Base-by-base conservation (phyloP, 805 yeast genomes). In the Candida methanosorbosa region DNA sequence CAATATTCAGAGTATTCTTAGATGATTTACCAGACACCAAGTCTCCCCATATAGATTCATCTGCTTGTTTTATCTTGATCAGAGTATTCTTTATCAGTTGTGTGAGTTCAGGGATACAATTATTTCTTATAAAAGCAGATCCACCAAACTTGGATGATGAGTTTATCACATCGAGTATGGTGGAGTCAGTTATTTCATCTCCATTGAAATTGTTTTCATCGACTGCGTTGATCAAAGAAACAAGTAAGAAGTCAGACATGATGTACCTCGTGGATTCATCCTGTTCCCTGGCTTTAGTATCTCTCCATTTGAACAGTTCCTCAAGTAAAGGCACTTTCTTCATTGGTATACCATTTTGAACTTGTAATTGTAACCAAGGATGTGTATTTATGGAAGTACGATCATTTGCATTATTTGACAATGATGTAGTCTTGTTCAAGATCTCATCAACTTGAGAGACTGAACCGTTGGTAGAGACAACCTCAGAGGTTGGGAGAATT, bases 181-280 rank as follows among this genome's bases (percentile, higher is more conserved):
- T 59, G 0, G 75, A 57, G 36, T 74, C 78, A 0, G 70, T 66
- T 4, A 96, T 94, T 8, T 66, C 58, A 25, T 40, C 45, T 18
- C 25, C 20, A 18, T 68, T 45, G 4, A 69, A 59, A 5, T 77
- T 40, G 13, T 41, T 45, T 18, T 42, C 33, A 15, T 44, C 51
- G 22, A 54, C 45, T 5, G 45, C 37, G 23, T 44, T 47, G 17
- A 46, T 77, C 29, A 92, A 55, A 0, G 79, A 67, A 0, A 79
- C 77, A 26, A 92, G 51, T 12, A 80, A 54, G 46, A 81, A 92
- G 49, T 85, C 87, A 5, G 95, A 75, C 90, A 88, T 80, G 13
- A 92, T 66, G 48, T 64, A 90, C 40, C 94, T 65, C 2, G 81
- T 75, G 2, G 94, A 82, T 58, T 92, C 98, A 54, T 92, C 98